Conservation (phyloP, 1,284 basidiomycete species). For the Cryptococcus sp. region DNA sequence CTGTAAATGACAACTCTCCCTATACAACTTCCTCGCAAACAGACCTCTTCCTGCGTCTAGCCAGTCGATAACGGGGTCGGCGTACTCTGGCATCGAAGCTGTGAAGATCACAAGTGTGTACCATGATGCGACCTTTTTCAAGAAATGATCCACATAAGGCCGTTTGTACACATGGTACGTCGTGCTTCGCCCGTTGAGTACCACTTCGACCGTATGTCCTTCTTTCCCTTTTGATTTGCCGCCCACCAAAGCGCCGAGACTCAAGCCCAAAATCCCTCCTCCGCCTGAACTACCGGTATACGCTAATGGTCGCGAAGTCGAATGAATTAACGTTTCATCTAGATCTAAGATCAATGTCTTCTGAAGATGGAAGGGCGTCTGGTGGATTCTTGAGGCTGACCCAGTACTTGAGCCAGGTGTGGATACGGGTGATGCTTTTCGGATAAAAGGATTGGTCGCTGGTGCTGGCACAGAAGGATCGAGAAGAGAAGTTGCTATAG, state of each 20-base stretch:
- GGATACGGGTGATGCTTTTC: constrained; percentile 9
- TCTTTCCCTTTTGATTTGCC: constrained; percentile 64
- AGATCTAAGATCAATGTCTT: constrained; percentile 95
- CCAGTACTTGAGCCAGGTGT: too few relatives aligned
- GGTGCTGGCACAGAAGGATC: constrained; percentile 50
- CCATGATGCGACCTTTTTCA: constrained; percentile 95
- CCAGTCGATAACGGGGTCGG: constrained; percentile 99
- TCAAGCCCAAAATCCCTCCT: constrained; percentile 64
- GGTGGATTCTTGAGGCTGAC: constrained; percentile 37
- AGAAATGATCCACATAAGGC: constrained; percentile 93
- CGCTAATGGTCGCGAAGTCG: constrained; percentile 73
- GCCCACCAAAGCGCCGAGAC: constrained; percentile 56
- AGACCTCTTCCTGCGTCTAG: constrained; percentile 92
- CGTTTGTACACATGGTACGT: constrained; percentile 98
- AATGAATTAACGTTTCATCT: constrained; percentile 97
- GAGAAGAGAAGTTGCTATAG: constrained; percentile 45
- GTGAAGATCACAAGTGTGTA: constrained; percentile 99
- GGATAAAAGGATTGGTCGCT: constrained; percentile 13
- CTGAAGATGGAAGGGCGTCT: constrained; percentile 70
- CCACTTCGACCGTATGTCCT: constrained; percentile 93
- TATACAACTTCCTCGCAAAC: constrained; percentile 82
- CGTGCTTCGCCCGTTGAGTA: constrained; percentile 82
- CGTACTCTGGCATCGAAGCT: constrained; percentile 98
- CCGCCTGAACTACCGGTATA: constrained; percentile 54
- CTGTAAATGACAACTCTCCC: constrained; percentile 89